These are phyloP conservation scores for Kwoniella shivajii DNA, from an alignment of 1,284 basidiomycete genomes.

Conservation along the genomic window DNA sequence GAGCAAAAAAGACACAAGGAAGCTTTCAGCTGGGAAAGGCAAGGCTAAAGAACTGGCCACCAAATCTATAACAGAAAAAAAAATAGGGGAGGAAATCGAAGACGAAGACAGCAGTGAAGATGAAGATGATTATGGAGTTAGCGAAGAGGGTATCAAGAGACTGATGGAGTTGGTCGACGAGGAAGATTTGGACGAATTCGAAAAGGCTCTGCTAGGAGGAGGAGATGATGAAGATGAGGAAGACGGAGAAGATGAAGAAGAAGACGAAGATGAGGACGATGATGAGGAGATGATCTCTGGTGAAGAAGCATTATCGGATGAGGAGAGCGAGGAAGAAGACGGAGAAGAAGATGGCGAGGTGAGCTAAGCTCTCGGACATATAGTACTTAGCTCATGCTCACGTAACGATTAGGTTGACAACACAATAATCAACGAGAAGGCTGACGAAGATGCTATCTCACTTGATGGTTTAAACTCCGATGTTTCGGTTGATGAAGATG, in stretches of 20 bases:
- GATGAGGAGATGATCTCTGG: constrained; percentile 58
- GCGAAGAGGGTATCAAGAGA: constrained; percentile 74
- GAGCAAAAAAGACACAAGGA: constrained; percentile 39
- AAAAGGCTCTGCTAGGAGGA: constrained; percentile 32
- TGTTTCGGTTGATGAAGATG: constrained; percentile 69
- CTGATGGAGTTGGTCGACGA: constrained; percentile 67
- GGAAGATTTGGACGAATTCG: constrained; percentile 47
- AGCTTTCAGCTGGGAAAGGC: constrained; percentile 21
- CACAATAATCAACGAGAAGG: constrained; percentile 53
- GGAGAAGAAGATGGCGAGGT: constrained; percentile 52
- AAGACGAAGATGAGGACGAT: constrained; percentile 65
- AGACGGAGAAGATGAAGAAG: constrained; percentile 71
- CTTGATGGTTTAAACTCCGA: constrained; percentile 71
- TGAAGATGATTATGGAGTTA: constrained; percentile 75
- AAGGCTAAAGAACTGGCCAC: constrained; percentile 21
- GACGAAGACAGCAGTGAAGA: constrained; percentile 55
- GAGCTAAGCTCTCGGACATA: constrained; percentile 22
- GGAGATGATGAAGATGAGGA: constrained; percentile 58
- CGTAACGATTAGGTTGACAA: constrained; percentile 25
- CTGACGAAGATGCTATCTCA: constrained; percentile 59
- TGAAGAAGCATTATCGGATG: constrained; percentile 57
- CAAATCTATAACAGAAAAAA: constrained; percentile 8
- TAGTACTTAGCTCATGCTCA: neutral
- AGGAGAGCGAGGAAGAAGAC: constrained; percentile 56
- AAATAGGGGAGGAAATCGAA: constrained; percentile 26